These are phyloP conservation scores for Didymella exigua DNA, from an alignment of 2,329 filamentous ascomycete genomes.

Conservation along the genomic window DNA sequence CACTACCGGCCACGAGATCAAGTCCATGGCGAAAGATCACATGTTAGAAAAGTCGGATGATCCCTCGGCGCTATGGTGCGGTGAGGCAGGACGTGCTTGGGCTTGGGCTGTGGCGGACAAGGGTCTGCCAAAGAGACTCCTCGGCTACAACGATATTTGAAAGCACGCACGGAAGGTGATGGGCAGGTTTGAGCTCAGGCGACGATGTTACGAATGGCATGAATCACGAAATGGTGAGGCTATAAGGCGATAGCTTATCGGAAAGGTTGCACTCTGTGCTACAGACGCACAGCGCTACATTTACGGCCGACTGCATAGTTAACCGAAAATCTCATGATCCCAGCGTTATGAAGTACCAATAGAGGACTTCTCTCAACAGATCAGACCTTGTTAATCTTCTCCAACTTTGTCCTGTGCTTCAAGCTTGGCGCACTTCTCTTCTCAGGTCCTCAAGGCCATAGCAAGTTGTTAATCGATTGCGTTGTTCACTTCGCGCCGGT, in stretches of 20 bases:
- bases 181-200: constrained; percentile 10
- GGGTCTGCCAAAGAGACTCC: constrained; percentile 52
- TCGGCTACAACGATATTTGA: constrained; percentile 59
- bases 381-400: neutral
- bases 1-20: constrained; percentile 62
- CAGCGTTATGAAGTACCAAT: neutral
- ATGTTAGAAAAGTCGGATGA: constrained; percentile 59
- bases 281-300: constrained; percentile 7
- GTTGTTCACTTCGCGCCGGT: neutral
- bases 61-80: constrained; percentile 57
- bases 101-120: constrained; percentile 55
- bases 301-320: constrained; percentile 12
- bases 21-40: constrained; percentile 58
- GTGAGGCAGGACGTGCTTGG: constrained; percentile 57
- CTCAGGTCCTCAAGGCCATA: neutral
- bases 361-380: neutral
- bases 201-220: constrained; percentile 32
- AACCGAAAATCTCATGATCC: neutral
- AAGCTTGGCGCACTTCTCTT: too few species aligned
- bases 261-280: neutral
- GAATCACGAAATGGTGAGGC: constrained; percentile 13
- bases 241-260: neutral
- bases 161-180: neutral
- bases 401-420: neutral
- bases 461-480: neutral